Base-by-base conservation (phyloP, 331 rosid genomes). In the Malus hybrid region DNA sequence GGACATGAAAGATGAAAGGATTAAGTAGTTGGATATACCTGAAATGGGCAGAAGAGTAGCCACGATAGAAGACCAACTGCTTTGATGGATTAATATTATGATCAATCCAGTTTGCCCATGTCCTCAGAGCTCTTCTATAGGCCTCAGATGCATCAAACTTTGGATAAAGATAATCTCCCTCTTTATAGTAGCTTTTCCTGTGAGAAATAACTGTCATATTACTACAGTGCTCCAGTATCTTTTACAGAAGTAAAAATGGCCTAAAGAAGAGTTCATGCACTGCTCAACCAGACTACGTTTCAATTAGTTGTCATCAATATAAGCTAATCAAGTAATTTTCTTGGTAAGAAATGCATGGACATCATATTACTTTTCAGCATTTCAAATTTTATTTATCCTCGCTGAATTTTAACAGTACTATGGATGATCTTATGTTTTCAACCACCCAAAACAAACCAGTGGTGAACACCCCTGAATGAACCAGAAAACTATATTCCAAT, bases 31-130 rank as follows among this genome's bases (percentile, higher is more conserved):
- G 68, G 70, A 20, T 33, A 62, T 82, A 95, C 99, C 99, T 88
- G 88, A 95, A 95, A 90, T 95, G 99, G 42, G 99, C 90, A 63
- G 93, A 77, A 56, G 97, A 95, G 84, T 95, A 95, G 60, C 99
- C 99, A 13, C 99, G 93, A 73, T 95, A 92, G 85, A 92, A 87
- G 60, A 95, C 91, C 70, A 85, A 72, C 84, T 95, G 96, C 71
- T 84, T 89, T 74, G 60, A 68, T 36, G 97, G 97, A 79, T 90
- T 82, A 79, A 92, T 82, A 71, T 92, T 90, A 36, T 52, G 22
- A 60, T 92, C 97, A 16, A 95, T 82, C 99, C 97, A 95, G 28
- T 81, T 87, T 69, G 82, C 93, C 99, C 99, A 95, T 19, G 99
- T 92, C 88, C 77, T 83, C 74, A 95, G 64, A 53, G 97, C 87